Evolutionary conservation across 164 flowering plant species (phyloP), one percentile per base, ranked within the genome.

Genomic region (Vitis riparia): DNA sequence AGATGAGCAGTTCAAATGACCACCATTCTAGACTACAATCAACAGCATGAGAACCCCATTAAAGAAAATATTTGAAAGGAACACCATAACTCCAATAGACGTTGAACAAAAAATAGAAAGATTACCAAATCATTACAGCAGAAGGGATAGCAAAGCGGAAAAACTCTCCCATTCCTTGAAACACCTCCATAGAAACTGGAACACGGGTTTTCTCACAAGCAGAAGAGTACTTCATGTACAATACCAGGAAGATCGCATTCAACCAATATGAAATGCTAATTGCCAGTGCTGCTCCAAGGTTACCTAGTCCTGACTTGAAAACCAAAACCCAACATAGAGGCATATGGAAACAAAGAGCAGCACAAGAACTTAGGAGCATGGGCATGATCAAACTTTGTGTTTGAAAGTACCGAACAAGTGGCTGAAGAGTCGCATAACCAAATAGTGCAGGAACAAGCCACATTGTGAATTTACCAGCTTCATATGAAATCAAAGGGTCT

Each of bases 111-210:
- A 69, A 15, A 62, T 32, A 59, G 30, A 61, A 50, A 29, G 9
- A 51, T 75, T 83, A 91, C 98, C 98, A 93, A 44, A 83, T 69
- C 98, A 93, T 93, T 11, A 82, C 74, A 59, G 95, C 87, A 56
- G 98, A 93, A 74, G 98, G 92, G 53, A 91, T 49, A 5, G 95
- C 97, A 19, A 88, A 80, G 9, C 82, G 78, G 47, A 91, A 85
- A 71, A 93, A 91, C 63, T 83, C 79, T 49, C 76, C 30, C 1
- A 87, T 76, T 16, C 92, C 94, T 13, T 44, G 71, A 62, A 93
- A 81, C 0, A 86, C 68, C 67, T 87, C 90, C 78, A 69, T 79
- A 5, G 98, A 84, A 12, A 93, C 27, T 13, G 89, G 82, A 11
- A 74, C 81, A 4, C 93, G 85, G 11, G 97, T 93, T 66, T 67